Conservation (phyloP, 2,329 filamentous ascomycete genomes). For the Stenocarpella maydis region DNA sequence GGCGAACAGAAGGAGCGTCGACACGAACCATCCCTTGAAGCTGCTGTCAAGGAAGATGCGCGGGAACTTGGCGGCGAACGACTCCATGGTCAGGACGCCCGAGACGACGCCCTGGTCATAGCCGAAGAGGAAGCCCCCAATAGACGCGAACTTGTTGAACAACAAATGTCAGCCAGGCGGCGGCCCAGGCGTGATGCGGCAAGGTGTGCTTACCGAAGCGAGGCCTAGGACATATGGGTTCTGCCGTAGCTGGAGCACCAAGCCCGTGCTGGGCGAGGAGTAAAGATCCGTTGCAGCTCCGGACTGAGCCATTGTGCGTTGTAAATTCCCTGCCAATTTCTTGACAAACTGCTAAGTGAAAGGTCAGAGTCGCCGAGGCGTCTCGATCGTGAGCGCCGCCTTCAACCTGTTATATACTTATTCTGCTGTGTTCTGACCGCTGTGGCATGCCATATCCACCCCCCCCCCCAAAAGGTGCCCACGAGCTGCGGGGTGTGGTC, state of each 20-base stretch:
- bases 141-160: slow-evolving; percentile 42
- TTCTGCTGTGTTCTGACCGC: slow-evolving; percentile 6
- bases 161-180: not conserved
- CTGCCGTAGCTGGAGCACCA: slow-evolving; percentile 43
- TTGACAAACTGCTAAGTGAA: not conserved
- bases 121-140: slow-evolving; percentile 55
- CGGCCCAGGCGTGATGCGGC: not conserved
- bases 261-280: slow-evolving; percentile 37
- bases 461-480: not conserved
- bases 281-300: slow-evolving; percentile 6
- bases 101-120: slow-evolving; percentile 60
- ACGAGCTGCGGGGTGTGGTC: slow-evolving; percentile 17
- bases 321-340: not conserved
- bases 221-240: slow-evolving; percentile 56
- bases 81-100: slow-evolving; percentile 56
- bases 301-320: slow-evolving; percentile 12
- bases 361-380: not conserved
- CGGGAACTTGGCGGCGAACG: slow-evolving; percentile 45
- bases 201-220: slow-evolving; percentile 46
- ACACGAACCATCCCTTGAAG: slow-evolving; percentile 63
- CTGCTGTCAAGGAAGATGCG: slow-evolving; percentile 51
- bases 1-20: slow-evolving; percentile 55
- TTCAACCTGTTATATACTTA: not conserved
- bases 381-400: not conserved
- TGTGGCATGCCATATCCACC: slow-evolving; percentile 3